These are phyloP conservation scores for Myxozyma neotropica DNA, from an alignment of 805 yeast species.

Conservation along the genomic window DNA sequence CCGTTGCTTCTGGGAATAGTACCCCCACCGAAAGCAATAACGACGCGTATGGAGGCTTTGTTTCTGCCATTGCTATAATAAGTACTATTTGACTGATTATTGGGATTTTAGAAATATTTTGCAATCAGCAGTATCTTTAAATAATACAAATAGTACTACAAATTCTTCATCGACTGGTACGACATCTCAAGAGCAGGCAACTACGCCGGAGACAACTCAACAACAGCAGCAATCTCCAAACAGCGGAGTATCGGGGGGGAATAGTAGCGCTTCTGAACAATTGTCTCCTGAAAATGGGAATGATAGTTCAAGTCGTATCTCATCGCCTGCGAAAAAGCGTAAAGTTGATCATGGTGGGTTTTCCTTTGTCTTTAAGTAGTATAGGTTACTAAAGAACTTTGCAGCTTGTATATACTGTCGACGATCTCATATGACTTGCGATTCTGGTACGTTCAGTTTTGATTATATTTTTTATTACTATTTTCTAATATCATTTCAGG, in stretches of 20 bases:
- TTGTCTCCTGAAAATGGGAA: neutral
- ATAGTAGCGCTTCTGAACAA: too few relatives aligned
- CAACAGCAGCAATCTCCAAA: neutral
- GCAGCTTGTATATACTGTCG: constrained; percentile 92
- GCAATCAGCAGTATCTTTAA: too few relatives aligned
- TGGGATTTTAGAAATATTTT: too few relatives aligned
- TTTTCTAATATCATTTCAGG: constrained; percentile 38
- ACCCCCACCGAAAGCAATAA: too few relatives aligned
- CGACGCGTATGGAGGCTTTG: too few relatives aligned
- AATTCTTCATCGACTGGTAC: neutral
- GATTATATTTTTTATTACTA: neutral
- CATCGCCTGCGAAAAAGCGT: constrained; percentile 19
- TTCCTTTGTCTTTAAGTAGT: neutral
- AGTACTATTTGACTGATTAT: too few relatives aligned
- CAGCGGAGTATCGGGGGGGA: too few relatives aligned
- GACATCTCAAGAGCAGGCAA: neutral
- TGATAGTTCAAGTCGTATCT: neutral
- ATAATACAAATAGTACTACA: neutral
- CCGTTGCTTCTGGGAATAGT: too few relatives aligned
- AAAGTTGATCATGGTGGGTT: constrained; percentile 28
- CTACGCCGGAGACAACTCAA: neutral
- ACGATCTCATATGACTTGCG: constrained; percentile 93
- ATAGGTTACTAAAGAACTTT: too few relatives aligned
- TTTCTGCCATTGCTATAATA: too few relatives aligned
- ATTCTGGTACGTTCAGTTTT: constrained; percentile 49